Evolutionary conservation across 257 asterid genomes (phyloP), one percentile per base, ranked within the genome.

Genomic region (Cordia subcordata): DNA sequence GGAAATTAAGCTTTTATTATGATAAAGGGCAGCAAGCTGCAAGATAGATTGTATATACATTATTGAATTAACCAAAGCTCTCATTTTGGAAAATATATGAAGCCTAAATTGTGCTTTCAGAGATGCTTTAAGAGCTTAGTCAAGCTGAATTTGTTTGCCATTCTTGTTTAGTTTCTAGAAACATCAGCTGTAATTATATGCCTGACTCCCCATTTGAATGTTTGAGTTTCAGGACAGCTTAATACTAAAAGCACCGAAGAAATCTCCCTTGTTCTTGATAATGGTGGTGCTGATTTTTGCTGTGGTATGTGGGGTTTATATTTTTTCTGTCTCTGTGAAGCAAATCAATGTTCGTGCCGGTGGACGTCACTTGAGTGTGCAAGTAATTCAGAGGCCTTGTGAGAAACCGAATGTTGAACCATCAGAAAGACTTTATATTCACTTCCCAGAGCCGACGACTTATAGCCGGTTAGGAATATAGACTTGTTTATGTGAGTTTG

Each of bases 361-460:
- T 8, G 80, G 46, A 17, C 72, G 53, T 42, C 17, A 77, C 13
- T 64, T 72, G 52, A 79, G 68, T 16, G 59, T 79, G 53, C 75
- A 77, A 59, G 80, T 86, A 17, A 58, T 71, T 13, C 81, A 52
- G 49, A 84, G 72, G 64, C 85, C 85, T 11, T 90, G 97, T 55
- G 84, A 79, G 59, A 46, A 10, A 15, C 61, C 72, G 22, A 20
- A 68, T 17, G 44, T 90, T 8, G 85, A 82, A 27, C 83, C 88
- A 56, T 77, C 76, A 1, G 95, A 86, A 65, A 81, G 75, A 66
- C 76, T 69, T 60, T 82, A 72, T 47, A 15, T 84, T 3, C 97
- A 90, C 74, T 84, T 79, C 62, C 97, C 97, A 21, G 82, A 76
- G 55, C 97, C 97, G 0, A 73, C 79, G 69, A 79, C 94, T 40